Evolutionary conservation across 2,329 filamentous ascomycete species (phyloP), one percentile per base, ranked within the genome.

Genomic region (Teratosphaeria destructans): DNA sequence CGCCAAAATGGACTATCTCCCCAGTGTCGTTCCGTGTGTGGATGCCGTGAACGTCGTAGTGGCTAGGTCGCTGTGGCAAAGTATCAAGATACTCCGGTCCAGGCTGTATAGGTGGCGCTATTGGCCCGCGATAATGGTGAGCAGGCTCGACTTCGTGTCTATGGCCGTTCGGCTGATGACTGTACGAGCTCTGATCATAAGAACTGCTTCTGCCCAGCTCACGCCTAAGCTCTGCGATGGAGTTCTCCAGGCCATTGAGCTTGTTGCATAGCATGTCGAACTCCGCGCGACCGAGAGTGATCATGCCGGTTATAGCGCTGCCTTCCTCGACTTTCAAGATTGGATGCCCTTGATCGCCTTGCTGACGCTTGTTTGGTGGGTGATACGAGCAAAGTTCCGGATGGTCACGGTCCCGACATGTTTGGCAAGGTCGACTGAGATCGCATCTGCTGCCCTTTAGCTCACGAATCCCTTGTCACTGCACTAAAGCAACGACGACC

Each of bases 1-100:
- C 82, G 16, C 83, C 83, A 35, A 86, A 72, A 68, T 86, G 82
- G 26, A 85, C 81, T 4, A 81, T 84, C 62, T 83, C 81, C 63
- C 82, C 80, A 59, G 82, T 81, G 54, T 82, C 82, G 67, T 85
- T 85, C 58, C 77, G 76, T 6, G 82, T 82, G 69, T 85, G 82
- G 27, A 85, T 79, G 2, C 83, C 83, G 66, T 85, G 82, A 2
- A 76, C 72, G 35, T 74, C 72, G 0, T 76, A 73, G 59, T 79
- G 77, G 56, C 71, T 67, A n/a, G 63, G 62, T 26, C 37, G 52
- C 23, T 34, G 54, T 23, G 53, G 53, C 43, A 49, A 19, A 23
- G 5, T 49, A 10, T 49, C 43, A 49, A 49, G 43, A 23, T 49
- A 49, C 8, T 49, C 43, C 43, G 43, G 43, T 49, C 43, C 43